phyloP scores from a whole-genome alignment of 495 filamentous ascomycete genomes.

The Stereocaulon alpinum region DNA sequence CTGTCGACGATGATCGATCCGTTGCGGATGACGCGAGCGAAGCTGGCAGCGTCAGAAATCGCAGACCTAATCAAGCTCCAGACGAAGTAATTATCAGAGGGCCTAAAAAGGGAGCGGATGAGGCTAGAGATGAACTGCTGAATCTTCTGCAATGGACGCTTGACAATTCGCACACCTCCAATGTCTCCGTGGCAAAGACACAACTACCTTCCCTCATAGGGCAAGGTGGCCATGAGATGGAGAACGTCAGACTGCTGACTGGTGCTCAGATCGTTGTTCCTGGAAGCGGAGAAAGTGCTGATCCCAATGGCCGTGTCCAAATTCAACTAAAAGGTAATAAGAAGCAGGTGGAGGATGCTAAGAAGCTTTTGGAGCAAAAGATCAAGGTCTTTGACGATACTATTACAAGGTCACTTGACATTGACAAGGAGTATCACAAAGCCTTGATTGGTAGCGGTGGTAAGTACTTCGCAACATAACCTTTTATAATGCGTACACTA shows the following conservation, averaged over 20 bases:
- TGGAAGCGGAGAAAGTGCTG: conserved; percentile 46
- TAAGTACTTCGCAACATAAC: conserved; percentile 37
- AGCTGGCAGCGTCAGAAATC: conserved; percentile 45
- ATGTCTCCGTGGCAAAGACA: conserved; percentile 73
- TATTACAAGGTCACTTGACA: conserved; percentile 67
- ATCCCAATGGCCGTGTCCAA: conserved; percentile 56
- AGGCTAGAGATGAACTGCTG: conserved; percentile 79
- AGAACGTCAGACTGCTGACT: conserved; percentile 70
- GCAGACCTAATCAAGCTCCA: conserved; percentile 58
- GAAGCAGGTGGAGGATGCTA: conserved; percentile 76
- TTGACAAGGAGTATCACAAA: conserved; percentile 87
- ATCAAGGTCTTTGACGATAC: conserved; percentile 77
- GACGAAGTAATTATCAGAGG: conserved; percentile 90
- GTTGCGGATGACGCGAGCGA: conserved; percentile 62
- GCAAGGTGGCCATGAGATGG: conserved; percentile 78
- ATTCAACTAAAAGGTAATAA: conserved; percentile 88
- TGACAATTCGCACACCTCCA: conserved; percentile 69
- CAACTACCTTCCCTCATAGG: conserved; percentile 87
- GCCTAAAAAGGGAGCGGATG: conserved; percentile 81
- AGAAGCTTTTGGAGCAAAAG: conserved; percentile 77
- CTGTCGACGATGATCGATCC: conserved; percentile 51
- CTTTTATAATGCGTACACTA: not conserved
- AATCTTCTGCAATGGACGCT: conserved; percentile 75
- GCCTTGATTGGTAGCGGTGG: conserved; percentile 80
- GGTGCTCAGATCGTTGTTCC: conserved; percentile 88